These are phyloP conservation scores for Amylocystis lapponica DNA, from an alignment of 768 basidiomycete species.

Conservation along the genomic window DNA sequence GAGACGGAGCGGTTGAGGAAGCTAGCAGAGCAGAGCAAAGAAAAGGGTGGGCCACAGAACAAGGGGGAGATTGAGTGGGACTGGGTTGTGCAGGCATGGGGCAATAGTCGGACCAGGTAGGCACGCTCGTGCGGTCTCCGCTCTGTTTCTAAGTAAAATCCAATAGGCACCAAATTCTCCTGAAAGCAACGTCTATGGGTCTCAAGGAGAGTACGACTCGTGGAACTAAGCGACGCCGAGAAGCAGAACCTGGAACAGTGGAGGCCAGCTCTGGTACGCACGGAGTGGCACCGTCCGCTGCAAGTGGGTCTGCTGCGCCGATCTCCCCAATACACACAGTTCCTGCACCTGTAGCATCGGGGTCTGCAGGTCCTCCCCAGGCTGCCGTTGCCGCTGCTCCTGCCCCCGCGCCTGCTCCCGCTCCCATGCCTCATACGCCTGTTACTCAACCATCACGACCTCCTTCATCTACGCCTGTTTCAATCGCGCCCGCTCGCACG, in stretches of 20 bases:
- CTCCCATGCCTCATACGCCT: not conserved
- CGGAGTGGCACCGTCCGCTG: no score
- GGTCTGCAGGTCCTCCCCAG: constrained; percentile 5
- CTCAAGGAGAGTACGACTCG: constrained; percentile 70
- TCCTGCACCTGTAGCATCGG: constrained; percentile 16
- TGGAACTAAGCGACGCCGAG: constrained; percentile 55
- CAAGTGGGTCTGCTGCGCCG: constrained; percentile 5
- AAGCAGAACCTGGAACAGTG: constrained; percentile 26
- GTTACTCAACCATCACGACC: constrained; percentile 33
- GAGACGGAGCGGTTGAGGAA: constrained; percentile 66
- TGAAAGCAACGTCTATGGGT: constrained; percentile 75
- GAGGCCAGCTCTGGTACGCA: constrained; percentile 13
- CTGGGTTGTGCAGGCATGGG: constrained; percentile 69
- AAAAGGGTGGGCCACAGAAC: constrained; percentile 30
- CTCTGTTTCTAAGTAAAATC: not conserved
- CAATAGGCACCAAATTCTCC: constrained; percentile 71
- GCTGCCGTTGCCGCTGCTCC: constrained; percentile 14
- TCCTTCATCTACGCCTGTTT: constrained; percentile 7
- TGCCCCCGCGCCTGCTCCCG: constrained; percentile 14
- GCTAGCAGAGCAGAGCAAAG: constrained; percentile 60
- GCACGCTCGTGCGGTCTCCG: constrained; percentile 4
- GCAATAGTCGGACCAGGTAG: constrained; percentile 66
- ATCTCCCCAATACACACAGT: not conserved
- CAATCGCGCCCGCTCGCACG: constrained; percentile 11
- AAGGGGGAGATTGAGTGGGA: constrained; percentile 77